Percentiles rank a stretch among this genome's conserved stretches.
Conservation (phyloP, 805 yeast genomes). For the Candida germanica region DNA sequence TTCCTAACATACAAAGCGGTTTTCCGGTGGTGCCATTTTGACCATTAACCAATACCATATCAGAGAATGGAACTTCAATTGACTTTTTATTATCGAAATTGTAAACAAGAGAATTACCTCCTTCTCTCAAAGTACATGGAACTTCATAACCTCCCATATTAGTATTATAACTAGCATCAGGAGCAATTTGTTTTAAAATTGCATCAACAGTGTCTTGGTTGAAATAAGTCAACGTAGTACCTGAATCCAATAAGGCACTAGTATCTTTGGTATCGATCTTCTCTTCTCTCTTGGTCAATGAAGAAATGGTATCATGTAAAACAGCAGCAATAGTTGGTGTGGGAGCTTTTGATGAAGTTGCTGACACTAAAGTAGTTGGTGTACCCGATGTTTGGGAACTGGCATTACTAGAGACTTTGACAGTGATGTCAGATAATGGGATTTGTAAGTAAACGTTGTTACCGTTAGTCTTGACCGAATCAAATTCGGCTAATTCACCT, state of each 20-base stretch:
- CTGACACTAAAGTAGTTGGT: slow-evolving; percentile 8
- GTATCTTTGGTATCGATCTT: slow-evolving; percentile 2
- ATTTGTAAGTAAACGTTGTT: slow-evolving; percentile 16
- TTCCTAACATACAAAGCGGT: slow-evolving; percentile 14
- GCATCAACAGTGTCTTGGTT: slow-evolving; percentile 10
- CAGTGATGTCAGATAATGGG: slow-evolving; percentile 17
- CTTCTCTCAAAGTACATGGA: slow-evolving; percentile 12
- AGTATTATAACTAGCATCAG: slow-evolving; percentile 9
- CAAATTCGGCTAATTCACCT: slow-evolving; percentile 24
- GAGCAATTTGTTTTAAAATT: slow-evolving; percentile 10
- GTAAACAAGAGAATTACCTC: slow-evolving; percentile 9
- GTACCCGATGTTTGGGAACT: slow-evolving; percentile 7
- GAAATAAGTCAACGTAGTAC: slow-evolving; percentile 20
- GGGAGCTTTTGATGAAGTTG: slow-evolving; percentile 4
- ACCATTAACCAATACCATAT: slow-evolving; percentile 15
- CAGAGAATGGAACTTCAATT: slow-evolving; percentile 15
- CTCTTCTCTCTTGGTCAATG: slow-evolving; percentile 7
- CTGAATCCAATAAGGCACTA: slow-evolving; percentile 18
- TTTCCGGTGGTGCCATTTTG: slow-evolving; percentile 10
- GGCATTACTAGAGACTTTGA: slow-evolving; percentile 8
- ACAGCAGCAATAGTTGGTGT: slow-evolving; percentile 12
- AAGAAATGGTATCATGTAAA: background rate
- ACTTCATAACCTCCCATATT: slow-evolving; percentile 14
- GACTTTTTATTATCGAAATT: slow-evolving; percentile 12
- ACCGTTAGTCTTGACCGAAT: slow-evolving; percentile 14